Conservation (phyloP, 148 eudicot genomes). For the Selenicereus undatus region DNA sequence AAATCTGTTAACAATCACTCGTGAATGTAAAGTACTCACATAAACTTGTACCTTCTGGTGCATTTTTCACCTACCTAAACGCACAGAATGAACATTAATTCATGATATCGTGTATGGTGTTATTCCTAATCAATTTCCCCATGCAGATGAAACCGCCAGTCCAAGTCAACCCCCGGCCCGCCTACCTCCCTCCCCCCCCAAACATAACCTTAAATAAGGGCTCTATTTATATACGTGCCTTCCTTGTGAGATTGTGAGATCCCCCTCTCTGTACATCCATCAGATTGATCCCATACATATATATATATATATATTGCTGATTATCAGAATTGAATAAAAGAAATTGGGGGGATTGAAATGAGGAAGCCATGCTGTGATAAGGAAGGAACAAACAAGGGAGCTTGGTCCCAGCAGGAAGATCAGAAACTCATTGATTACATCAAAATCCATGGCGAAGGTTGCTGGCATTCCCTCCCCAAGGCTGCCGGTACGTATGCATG, state of each 20-base stretch:
- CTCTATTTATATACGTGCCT: neutral
- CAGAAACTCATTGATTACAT: conserved; percentile 42
- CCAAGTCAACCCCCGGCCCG: conserved; percentile 24
- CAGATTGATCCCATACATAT: neutral
- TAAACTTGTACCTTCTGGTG: no score
- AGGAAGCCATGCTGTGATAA: conserved; percentile 41
- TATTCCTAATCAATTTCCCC: neutral
- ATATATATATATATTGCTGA: no score
- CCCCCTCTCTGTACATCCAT: neutral
- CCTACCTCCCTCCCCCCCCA: neutral
- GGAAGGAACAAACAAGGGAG: conserved; percentile 37
- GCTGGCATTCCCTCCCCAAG: conserved; percentile 39
- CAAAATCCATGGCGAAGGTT: conserved; percentile 40
- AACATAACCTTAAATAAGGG: neutral
- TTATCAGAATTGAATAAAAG: no score
- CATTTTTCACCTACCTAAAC: no score
- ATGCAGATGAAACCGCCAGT: conserved; percentile 30
- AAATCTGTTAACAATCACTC: no score
- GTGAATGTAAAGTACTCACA: no score
- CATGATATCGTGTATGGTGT: neutral
- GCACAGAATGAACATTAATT: no score
- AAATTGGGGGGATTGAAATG: conserved; percentile 14
- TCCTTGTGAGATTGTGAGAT: neutral
- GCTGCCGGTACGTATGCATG: conserved; percentile 31
- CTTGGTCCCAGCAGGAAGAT: conserved; percentile 51